Evolutionary conservation across 345 rosid species (phyloP).

Genomic region (Gossypium rotundifolium): DNA sequence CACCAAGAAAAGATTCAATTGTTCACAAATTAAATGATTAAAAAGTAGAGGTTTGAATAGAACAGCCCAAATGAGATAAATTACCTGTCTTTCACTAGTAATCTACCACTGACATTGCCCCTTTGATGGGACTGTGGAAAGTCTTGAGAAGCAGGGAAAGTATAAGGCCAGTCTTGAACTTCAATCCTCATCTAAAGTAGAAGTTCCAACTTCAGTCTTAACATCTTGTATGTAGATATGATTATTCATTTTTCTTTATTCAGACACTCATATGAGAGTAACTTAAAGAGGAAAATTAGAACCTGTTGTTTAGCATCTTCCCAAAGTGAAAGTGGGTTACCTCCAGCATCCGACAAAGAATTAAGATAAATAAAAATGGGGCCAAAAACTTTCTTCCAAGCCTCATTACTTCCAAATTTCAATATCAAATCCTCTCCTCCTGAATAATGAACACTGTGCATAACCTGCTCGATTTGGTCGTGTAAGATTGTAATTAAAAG

Average conservation of each 20-base stretch:
- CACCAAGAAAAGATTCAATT: not conserved
- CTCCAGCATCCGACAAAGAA: conserved; percentile 34
- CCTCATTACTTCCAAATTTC: conserved; percentile 41
- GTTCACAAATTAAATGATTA: not conserved
- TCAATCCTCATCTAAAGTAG: conserved; percentile 48
- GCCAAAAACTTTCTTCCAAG: conserved; percentile 95
- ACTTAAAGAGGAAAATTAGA: not conserved
- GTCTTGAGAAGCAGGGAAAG: conserved; percentile 67
- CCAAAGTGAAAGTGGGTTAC: conserved; percentile 62
- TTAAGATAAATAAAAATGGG: conserved; percentile 76
- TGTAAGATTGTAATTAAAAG: not conserved
- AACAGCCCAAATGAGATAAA: not conserved
- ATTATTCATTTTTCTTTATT: not conserved
- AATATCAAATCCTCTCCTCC: conserved; percentile 79
- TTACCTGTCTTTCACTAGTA: conserved; percentile 55
- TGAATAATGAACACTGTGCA: conserved; percentile 79
- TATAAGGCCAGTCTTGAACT: conserved; percentile 76
- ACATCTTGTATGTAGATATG: too few relatives aligned
- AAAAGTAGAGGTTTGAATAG: not conserved
- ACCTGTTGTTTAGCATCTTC: conserved; percentile 81
- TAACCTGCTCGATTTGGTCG: conserved; percentile 40
- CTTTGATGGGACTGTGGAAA: conserved; percentile 43
- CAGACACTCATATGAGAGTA: not conserved
- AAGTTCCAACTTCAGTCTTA: not conserved
- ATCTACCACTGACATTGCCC: conserved; percentile 55